Evolutionary conservation across 148 eudicot genomes (phyloP), one percentile per base, ranked within the genome.

Genomic region (Silene conica): DNA sequence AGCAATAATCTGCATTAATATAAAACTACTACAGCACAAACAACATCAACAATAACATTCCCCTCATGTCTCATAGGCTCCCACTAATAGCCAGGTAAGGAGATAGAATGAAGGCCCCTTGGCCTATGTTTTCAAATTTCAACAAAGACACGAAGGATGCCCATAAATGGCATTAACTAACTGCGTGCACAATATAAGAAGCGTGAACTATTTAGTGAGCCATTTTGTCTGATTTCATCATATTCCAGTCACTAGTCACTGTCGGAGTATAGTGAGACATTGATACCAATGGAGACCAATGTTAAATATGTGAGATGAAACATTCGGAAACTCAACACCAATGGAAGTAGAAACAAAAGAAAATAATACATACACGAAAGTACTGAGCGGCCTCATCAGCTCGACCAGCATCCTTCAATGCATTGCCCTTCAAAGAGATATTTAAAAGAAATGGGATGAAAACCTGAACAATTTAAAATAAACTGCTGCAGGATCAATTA

Each of bases 401-500:
- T 83, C 89, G 86, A 48, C 94, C 92, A 80, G 92, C 83, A 84
- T 89, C 93, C 81, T 95, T 95, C 63, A 95, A 79, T 54, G 99
- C 92, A 90, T 92, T 92, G 31, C 97, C 99, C 99, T 95, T 57
- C 5, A 23, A 58, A 48, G 52, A 23, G 25, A 74, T 67, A 69
- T 45, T 59, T 19, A 46, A 13, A 67, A 73, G 31, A 26, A 46
- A 69, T 26, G 72, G 45, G 23, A 28, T 78, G 38, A 75, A 72
- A 70, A 23, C 48, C 11, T 11, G 45, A 59, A 38, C 34, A 38
- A 7, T 58, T n/a, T 9, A 60, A 72, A 52, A 56, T 60, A 25
- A 74, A 57, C 50, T 19, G 45, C 26, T 46, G 20, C 75, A 68
- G 20, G 56, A 34, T 18, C 61, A 45, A 38, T 18, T 19, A 11